phyloP scores from a whole-genome alignment of 345 rosid genomes.

The Euphorbia lathyris region DNA sequence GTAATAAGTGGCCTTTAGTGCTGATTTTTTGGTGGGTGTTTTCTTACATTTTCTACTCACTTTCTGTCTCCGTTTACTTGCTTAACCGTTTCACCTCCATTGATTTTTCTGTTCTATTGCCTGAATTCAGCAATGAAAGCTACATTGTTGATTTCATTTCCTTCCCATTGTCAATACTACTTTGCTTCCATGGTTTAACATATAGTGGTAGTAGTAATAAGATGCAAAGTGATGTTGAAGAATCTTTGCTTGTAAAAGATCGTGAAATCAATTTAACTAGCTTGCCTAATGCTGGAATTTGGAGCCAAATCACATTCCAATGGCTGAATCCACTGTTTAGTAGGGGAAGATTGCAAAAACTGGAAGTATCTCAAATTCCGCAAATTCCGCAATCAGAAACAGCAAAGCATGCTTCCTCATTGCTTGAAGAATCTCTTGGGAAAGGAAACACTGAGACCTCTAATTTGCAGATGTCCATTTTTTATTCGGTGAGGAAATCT shows the following conservation, averaged over 20 bases:
- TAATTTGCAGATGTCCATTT: constrained; percentile 39
- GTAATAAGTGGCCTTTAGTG: constrained; percentile 42
- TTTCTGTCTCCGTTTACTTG: constrained; percentile 27
- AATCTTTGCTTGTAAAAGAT: constrained; percentile 35
- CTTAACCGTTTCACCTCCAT: constrained; percentile 22
- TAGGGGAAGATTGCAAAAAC: constrained; percentile 39
- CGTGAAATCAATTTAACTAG: background rate
- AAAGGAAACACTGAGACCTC: constrained; percentile 33
- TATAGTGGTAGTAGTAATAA: constrained; percentile 7
- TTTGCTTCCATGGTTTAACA: constrained; percentile 30
- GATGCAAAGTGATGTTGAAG: constrained; percentile 23
- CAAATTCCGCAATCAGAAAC: constrained; percentile 52
- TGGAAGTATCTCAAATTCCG: constrained; percentile 50
- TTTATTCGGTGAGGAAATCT: constrained; percentile 43
- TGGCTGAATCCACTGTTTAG: constrained; percentile 61
- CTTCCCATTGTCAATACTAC: constrained; percentile 35
- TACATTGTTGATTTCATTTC: constrained; percentile 37
- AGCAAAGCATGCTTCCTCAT: constrained; percentile 42
- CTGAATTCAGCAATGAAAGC: constrained; percentile 28
- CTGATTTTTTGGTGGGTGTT: constrained; percentile 54
- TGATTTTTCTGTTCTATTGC: constrained; percentile 24
- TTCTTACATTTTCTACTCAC: constrained; percentile 25
- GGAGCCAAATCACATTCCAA: constrained; percentile 43
- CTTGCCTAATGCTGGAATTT: constrained; percentile 41
- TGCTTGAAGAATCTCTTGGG: constrained; percentile 46